Conservation (phyloP, 2,329 filamentous ascomycete species). For the Penicillium hordei region DNA sequence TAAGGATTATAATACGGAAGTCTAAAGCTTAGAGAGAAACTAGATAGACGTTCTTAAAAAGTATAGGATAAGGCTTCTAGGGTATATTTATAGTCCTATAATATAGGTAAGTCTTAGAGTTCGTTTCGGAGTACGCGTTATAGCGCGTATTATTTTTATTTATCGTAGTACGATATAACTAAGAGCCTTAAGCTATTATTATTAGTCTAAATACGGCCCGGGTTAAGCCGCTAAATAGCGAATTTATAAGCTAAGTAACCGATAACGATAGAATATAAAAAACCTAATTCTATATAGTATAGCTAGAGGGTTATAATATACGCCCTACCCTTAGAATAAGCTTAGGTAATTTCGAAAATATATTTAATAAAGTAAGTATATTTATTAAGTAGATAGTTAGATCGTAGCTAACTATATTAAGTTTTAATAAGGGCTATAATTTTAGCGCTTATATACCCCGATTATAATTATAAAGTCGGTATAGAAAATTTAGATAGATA, state of each 20-base stretch:
- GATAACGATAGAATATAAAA: background rate
- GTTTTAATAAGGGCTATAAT: background rate
- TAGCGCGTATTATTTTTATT: background rate
- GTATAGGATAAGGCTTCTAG: background rate
- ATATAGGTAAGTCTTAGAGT: background rate
- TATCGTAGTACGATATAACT: background rate
- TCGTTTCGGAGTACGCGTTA: background rate
- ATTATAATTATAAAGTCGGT: background rate
- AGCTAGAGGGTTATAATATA: background rate
- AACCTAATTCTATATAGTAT: background rate
- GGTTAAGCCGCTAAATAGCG: background rate
- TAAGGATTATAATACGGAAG: slow-evolving; percentile 2
- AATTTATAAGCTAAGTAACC: background rate
- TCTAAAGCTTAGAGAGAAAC: background rate
- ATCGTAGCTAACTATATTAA: background rate
- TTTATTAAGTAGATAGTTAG: background rate
- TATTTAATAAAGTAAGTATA: background rate
- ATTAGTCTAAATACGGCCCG: background rate
- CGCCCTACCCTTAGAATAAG: background rate
- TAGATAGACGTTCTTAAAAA: background rate
- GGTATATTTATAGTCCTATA: background rate
- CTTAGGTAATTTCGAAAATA: background rate
- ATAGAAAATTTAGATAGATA: background rate
- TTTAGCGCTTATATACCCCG: background rate
- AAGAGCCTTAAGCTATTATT: background rate